Conservation (phyloP, 78 protist species). For the Paratrimastix pyriformis region DNA sequence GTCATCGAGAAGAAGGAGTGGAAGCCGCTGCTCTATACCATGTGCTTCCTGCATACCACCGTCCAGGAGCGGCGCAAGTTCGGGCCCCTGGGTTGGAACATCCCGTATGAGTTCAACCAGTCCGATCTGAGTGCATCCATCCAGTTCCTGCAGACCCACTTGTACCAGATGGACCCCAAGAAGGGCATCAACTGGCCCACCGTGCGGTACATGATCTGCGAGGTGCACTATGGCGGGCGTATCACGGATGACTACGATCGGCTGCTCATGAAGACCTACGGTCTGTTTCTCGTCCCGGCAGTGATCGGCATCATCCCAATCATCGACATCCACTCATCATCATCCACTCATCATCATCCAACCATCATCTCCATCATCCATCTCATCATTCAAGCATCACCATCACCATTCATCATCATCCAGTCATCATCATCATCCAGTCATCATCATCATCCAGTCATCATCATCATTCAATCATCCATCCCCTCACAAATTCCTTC, state of each 20-base stretch:
- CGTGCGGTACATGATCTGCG: slow-evolving; percentile 71
- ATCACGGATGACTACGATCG: slow-evolving; percentile 74
- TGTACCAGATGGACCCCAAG: slow-evolving; percentile 42
- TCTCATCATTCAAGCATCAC: too few relatives aligned
- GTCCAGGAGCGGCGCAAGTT: slow-evolving; percentile 80
- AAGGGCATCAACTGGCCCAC: slow-evolving; percentile 56
- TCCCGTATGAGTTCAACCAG: slow-evolving; percentile 83
- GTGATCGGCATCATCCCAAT: too few relatives aligned
- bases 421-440: too few relatives aligned
- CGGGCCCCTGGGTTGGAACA: slow-evolving; percentile 74
- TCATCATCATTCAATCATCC: too few relatives aligned
- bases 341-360: too few relatives aligned
- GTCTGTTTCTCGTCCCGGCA: too few relatives aligned
- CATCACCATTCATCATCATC: too few relatives aligned
- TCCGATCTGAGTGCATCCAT: slow-evolving; percentile 62
- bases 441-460: too few relatives aligned
- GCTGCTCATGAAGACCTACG: slow-evolving; percentile 45
- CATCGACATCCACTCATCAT: too few relatives aligned
- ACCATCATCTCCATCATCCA: too few relatives aligned
- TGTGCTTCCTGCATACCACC: slow-evolving; percentile 63
- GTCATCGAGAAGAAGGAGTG: slow-evolving; percentile 41
- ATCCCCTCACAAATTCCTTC: too few relatives aligned
- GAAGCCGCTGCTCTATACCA: slow-evolving; percentile 52
- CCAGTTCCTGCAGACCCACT: slow-evolving; percentile 61
- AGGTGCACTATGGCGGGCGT: slow-evolving; percentile 84